Percentiles rank a stretch among this genome's conserved stretches.
Conservation (phyloP, 2,329 filamentous ascomycete genomes). For the Ophiostoma ulmi region DNA sequence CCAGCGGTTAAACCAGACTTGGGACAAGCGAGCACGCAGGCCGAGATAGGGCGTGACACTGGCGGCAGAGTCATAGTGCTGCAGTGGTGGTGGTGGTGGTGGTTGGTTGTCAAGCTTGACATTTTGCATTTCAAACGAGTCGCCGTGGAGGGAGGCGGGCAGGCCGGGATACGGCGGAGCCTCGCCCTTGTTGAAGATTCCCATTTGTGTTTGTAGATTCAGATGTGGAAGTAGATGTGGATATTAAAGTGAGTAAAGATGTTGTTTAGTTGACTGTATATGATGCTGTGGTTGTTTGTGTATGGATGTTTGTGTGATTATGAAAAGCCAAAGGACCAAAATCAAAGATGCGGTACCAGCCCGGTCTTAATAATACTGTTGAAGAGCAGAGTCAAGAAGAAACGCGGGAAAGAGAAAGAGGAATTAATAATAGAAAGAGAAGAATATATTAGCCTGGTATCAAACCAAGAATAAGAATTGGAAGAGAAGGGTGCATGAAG, state of each 20-base stretch:
- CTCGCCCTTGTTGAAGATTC: constrained; percentile 29
- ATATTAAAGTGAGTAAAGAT: neutral
- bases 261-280: neutral
- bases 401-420: neutral
- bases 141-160: constrained; percentile 33
- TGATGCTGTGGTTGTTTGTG: neutral
- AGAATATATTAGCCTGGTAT: neutral
- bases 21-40: constrained; percentile 80
- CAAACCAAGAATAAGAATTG: neutral
- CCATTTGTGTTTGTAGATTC: constrained; percentile 25
- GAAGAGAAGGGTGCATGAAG: neutral
- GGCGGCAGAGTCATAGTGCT: constrained; percentile 51
- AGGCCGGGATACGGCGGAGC: constrained; percentile 31
- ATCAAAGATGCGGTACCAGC: neutral
- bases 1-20: constrained; percentile 98
- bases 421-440: neutral
- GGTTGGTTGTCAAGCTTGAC: constrained; percentile 34
- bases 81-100: neutral
- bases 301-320: neutral
- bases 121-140: constrained; percentile 35
- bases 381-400: neutral
- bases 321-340: neutral
- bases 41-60: constrained; percentile 87
- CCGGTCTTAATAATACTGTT: constrained; percentile 11
- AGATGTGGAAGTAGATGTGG: neutral